Percentiles rank a stretch among this genome's conserved stretches.
Conservation (phyloP, 2,329 filamentous ascomycete species). For the Biscogniauxia sp. region DNA sequence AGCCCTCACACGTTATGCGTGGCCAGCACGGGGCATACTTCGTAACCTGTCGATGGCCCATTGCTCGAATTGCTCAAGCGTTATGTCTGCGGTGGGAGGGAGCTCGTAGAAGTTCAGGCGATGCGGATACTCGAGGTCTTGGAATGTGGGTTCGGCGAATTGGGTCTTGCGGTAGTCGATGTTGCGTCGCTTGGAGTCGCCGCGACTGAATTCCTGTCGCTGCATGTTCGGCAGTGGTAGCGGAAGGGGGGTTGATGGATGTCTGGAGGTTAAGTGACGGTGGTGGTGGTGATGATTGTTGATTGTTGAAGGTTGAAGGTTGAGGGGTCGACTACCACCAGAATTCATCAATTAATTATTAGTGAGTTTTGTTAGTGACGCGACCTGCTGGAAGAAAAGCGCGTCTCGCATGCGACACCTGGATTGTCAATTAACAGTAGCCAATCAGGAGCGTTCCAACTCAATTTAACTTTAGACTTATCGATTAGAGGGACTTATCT, state of each 20-base stretch:
- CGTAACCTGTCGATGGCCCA: constrained; percentile 94
- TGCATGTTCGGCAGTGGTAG: constrained; percentile 23
- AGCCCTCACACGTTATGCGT: constrained; percentile 10
- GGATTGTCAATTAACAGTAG: constrained; percentile 11
- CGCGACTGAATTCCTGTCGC: constrained; percentile 42
- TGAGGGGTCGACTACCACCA: not conserved
- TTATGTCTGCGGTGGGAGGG: constrained; percentile 90
- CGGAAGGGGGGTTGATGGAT: not conserved
- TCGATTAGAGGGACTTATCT: not conserved
- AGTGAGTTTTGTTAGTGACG: constrained; percentile 8
- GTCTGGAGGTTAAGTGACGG: too few species aligned
- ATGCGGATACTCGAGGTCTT: constrained; percentile 75
- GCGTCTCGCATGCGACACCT: constrained; percentile 17
- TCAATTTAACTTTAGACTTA: not conserved
- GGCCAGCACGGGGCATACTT: constrained; percentile 46
- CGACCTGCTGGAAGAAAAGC: constrained; percentile 17
- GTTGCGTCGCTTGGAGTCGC: constrained; percentile 71
- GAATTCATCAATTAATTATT: not conserved
- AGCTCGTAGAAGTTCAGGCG: constrained; percentile 89
- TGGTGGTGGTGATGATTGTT: too few species aligned
- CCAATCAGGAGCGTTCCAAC: constrained; percentile 11
- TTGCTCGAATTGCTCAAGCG: constrained; percentile 95
- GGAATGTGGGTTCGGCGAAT: constrained; percentile 74
- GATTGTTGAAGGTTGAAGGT: not conserved
- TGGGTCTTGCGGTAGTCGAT: constrained; percentile 83